Evolutionary conservation across 345 rosid species (phyloP).

Genomic region (Noccaea bulbosa): DNA sequence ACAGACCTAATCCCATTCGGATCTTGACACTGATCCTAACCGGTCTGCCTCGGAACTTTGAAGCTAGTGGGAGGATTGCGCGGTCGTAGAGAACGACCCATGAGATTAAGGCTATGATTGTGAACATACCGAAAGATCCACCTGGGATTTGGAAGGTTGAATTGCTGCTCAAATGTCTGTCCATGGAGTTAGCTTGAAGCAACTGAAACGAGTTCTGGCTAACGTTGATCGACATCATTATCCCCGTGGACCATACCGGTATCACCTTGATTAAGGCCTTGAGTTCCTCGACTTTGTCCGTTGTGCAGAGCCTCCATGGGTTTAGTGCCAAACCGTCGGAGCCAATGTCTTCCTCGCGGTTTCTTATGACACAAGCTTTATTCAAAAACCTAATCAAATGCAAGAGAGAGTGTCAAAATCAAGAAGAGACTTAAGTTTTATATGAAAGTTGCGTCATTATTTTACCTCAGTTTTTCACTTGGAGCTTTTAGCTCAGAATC

Average conservation of each 20-base stretch:
- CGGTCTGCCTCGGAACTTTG: slow-evolving; percentile 65
- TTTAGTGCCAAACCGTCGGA: slow-evolving; percentile 61
- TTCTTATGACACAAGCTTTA: slow-evolving; percentile 67
- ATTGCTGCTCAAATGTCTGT: slow-evolving; percentile 53
- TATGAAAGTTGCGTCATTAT: background rate
- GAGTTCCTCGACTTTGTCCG: slow-evolving; percentile 81
- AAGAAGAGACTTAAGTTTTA: background rate
- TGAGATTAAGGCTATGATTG: slow-evolving; percentile 48
- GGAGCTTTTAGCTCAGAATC: slow-evolving; percentile 57
- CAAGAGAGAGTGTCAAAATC: slow-evolving; percentile 11
- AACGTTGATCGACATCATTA: slow-evolving; percentile 61
- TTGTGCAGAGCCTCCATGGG: slow-evolving; percentile 81
- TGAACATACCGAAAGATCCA: slow-evolving; percentile 66
- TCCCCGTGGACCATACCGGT: slow-evolving; percentile 82
- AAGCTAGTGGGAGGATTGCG: slow-evolving; percentile 67
- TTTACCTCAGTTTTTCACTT: slow-evolving; percentile 59
- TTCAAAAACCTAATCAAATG: slow-evolving; percentile 61
- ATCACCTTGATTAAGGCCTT: slow-evolving; percentile 70
- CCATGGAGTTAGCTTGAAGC: slow-evolving; percentile 78
- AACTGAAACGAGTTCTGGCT: slow-evolving; percentile 70
- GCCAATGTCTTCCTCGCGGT: slow-evolving; percentile 56
- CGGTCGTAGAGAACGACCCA: slow-evolving; percentile 81
- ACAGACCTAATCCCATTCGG: slow-evolving; percentile 77
- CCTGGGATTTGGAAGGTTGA: slow-evolving; percentile 74
- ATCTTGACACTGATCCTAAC: slow-evolving; percentile 54